Evolutionary conservation across 148 eudicot species (phyloP), one percentile per base, ranked within the genome.

Genomic region (Rhododendron vialii): DNA sequence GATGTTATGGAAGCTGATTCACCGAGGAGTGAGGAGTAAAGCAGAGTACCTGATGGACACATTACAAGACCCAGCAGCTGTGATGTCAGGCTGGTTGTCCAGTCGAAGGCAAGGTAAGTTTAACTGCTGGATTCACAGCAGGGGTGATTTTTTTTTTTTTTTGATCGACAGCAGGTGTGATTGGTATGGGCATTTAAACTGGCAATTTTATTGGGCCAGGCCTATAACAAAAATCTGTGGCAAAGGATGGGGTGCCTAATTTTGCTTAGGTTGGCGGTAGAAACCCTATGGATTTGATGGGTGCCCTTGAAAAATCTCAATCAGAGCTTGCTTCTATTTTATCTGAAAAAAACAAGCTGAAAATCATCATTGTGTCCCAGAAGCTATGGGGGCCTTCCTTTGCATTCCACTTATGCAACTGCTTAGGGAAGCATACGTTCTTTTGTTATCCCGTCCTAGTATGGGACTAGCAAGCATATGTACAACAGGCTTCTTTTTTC

Each of bases 121-220:
- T 97, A 86, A 88, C 93, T 24, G 96, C 96, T 87, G 99, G 98
- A 81, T 93, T 94, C 87, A 90, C 92, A 51, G 96, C 98, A 0
- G 95, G 94, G 84, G 95, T 96, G 48, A 94, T 94, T 53, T 38
- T 38, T 38, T 53, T 38, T 5, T 38, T 38, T 38, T 5, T 38
- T 38, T 38, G 43, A 41, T 41, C 43, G 43, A 5, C 43, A 41
- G 43, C 43, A 41, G 43, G 7, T 41, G 43, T 41, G 43, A 6
- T 6, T 2, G 71, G 53, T 41, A 85, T 93, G 73, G 98, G 98
- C 45, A 33, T 96, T 86, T 93, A 94, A 85, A 98, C 98, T 2
- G 98, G 98, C 41, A 94, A 94, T 84, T 94, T 97, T 83, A 95
- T 95, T 3, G 98, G 95, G 75, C 92, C 98, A 96, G 95, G 75